Percentiles rank a stretch among this genome's conserved stretches.
Conservation (phyloP, 2,329 filamentous ascomycete species). For the Ascochyta pisi region DNA sequence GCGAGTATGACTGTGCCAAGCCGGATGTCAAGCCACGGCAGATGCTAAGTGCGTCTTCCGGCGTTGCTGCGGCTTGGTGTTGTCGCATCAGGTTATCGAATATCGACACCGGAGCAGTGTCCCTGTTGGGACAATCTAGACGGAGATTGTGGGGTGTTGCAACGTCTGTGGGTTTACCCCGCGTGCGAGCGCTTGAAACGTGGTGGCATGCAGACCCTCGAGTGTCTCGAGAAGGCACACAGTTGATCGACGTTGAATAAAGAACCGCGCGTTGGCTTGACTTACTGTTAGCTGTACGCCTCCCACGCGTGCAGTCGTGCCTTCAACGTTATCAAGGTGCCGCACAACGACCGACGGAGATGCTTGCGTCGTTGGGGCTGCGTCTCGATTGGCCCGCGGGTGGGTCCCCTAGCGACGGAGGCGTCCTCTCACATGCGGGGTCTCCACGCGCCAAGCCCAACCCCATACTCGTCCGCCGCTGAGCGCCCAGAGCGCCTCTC, state of each 20-base stretch:
- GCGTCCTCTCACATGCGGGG: constrained; percentile 31
- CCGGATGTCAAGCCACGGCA: constrained; percentile 16
- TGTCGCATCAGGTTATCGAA: constrained; percentile 16
- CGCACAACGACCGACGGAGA: constrained; percentile 5
- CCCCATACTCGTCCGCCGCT: constrained; percentile 26
- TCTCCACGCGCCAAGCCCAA: constrained; percentile 38
- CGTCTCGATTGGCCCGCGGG: constrained; percentile 24
- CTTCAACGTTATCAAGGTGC: constrained; percentile 18
- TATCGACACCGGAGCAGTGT: constrained; percentile 17
- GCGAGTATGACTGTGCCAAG: constrained; percentile 9
- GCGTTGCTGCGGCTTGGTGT: constrained; percentile 19
- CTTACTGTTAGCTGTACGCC: constrained; percentile 6
- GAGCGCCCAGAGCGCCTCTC: constrained; percentile 19
- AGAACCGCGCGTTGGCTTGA: constrained; percentile 14
- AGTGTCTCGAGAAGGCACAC: neutral
- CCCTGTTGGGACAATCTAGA: constrained; percentile 15
- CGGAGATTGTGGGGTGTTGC: constrained; percentile 19
- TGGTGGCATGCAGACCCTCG: constrained; percentile 15
- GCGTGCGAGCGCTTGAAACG: constrained; percentile 16
- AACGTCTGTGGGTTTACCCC: constrained; percentile 19
- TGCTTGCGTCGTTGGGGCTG: constrained; percentile 4
- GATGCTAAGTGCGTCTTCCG: constrained; percentile 14
- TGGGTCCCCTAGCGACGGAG: constrained; percentile 18
- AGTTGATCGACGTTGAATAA: constrained; percentile 16
- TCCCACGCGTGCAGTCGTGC: constrained; percentile 13